Base-by-base conservation (phyloP, 306 rosid species). In the Medicago lupulina region DNA sequence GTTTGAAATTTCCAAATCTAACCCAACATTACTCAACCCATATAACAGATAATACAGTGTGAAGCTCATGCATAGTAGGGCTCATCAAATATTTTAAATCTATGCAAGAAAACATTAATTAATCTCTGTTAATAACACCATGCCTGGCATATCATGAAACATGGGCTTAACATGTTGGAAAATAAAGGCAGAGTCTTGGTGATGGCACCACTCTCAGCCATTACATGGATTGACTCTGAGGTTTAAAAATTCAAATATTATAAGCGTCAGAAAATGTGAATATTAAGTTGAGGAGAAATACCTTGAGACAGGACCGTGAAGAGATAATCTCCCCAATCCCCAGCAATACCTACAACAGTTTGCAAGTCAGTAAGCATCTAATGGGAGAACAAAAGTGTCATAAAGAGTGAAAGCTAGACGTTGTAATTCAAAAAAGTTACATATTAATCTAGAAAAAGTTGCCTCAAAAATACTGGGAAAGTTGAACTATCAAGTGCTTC, bases 221-320 rank as follows among this genome's bases (percentile, higher is more conserved):
- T 9, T 23, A 67, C 46, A 67, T 40, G 76, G 76, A 46, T 60
- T 69, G 25, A 65, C 16, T 66, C 23, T 39, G 34, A 4, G 57
- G 55, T 46, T 23, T 44, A 73, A 25, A 71, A 46, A 68, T 46
- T 23, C 44, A 73, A 25, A 71, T 65, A 61, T 58, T 66, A 46
- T 65, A 55, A 55, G 59, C 59, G 72, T 70, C 28, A 51, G 63
- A 76, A 58, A 43, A 36, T 44, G 47, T 41, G 58, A 65, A 67
- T 15, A 64, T 66, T 41, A 62, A 69, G 50, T 73, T 51, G 63
- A 79, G 55, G 70, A 54, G 76, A 49, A 77, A 70, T 82, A 91
- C 98, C 96, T 94, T 94, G 55, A 86, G 91, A 86, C 95, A 94
- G 84, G 96, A 87, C 85, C 92, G 89, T 76, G 97, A 89, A 69